Conservation (phyloP, 768 basidiomycete genomes). For the Nidularia pulvinata region DNA sequence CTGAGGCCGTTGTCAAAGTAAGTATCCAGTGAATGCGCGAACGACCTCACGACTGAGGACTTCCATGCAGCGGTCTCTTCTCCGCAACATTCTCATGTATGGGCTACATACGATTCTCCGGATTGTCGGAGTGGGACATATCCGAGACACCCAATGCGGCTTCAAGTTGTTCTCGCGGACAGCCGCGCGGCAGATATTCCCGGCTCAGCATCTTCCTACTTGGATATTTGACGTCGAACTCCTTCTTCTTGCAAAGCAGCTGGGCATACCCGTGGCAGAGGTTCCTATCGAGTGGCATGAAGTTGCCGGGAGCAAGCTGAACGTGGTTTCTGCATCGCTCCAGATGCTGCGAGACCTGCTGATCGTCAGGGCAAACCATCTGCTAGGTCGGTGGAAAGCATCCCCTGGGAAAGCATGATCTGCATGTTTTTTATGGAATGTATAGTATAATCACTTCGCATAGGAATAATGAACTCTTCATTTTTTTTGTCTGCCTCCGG, state of each 20-base stretch:
- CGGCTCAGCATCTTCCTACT: constrained; percentile 80
- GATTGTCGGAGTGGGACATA: constrained; percentile 87
- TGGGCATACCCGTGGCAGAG: constrained; percentile 78
- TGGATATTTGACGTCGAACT: constrained; percentile 99
- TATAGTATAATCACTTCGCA: neutral
- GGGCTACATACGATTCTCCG: constrained; percentile 88
- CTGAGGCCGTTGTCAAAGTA: constrained; percentile 94
- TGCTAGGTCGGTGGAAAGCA: constrained; percentile 74
- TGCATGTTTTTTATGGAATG: neutral
- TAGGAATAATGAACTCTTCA: neutral
- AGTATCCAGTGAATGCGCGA: constrained; percentile 10
- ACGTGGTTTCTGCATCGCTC: constrained; percentile 80
- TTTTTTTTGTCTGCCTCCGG: neutral
- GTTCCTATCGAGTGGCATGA: constrained; percentile 95
- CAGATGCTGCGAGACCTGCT: constrained; percentile 91
- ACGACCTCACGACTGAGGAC: neutral
- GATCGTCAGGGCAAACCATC: constrained; percentile 80
- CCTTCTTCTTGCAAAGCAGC: constrained; percentile 79
- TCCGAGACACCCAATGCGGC: constrained; percentile 95
- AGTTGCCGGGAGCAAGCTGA: constrained; percentile 90
- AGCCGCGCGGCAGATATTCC: constrained; percentile 84
- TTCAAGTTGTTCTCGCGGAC: constrained; percentile 93
- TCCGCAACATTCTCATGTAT: constrained; percentile 95
- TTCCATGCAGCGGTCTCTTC: constrained; percentile 69
- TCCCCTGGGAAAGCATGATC: constrained; percentile 6